Percentiles rank a stretch among this genome's conserved stretches.
Evolutionary conservation across 768 basidiomycete species (phyloP).

Genomic region (Cystobasidium tubakii): DNA sequence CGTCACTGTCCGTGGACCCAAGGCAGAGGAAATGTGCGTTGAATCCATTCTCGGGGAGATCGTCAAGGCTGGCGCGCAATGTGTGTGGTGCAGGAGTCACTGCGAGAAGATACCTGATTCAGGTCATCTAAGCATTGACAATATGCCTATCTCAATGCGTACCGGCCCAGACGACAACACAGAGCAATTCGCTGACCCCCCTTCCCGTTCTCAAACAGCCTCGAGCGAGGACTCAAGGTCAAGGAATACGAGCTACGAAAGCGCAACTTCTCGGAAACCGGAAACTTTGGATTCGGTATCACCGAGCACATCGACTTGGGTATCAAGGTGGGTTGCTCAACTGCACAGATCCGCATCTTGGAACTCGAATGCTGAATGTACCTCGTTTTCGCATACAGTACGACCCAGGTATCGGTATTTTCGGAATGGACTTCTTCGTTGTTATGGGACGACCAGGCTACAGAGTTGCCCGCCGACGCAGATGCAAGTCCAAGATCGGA

Average conservation of each 20-base stretch:
- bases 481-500: slow-evolving; percentile 78
- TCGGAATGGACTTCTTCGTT: slow-evolving; percentile 95
- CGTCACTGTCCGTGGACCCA: slow-evolving; percentile 90
- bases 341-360: no score
- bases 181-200: no score
- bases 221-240: slow-evolving; percentile 97
- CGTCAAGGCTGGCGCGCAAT: neutral
- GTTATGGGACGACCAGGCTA: slow-evolving; percentile 95
- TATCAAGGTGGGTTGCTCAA: slow-evolving; percentile 60
- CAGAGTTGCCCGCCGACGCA: slow-evolving; percentile 83
- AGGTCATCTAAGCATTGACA: no score
- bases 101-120: no score
- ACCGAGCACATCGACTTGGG: slow-evolving; percentile 94
- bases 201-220: no score
- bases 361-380: no score
- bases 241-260: slow-evolving; percentile 99
- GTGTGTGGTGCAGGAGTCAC: neutral
- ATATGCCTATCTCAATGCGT: no score
- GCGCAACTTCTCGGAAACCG: slow-evolving; percentile 95
- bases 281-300: slow-evolving; percentile 98
- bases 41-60: neutral
- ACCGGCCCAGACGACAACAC: no score
- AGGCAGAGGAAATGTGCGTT: slow-evolving; percentile 82
- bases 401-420: slow-evolving; percentile 95
- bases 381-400: slow-evolving; percentile 52